phyloP scores from a whole-genome alignment of 1,284 basidiomycete genomes.

The Chalciporus sp. region DNA sequence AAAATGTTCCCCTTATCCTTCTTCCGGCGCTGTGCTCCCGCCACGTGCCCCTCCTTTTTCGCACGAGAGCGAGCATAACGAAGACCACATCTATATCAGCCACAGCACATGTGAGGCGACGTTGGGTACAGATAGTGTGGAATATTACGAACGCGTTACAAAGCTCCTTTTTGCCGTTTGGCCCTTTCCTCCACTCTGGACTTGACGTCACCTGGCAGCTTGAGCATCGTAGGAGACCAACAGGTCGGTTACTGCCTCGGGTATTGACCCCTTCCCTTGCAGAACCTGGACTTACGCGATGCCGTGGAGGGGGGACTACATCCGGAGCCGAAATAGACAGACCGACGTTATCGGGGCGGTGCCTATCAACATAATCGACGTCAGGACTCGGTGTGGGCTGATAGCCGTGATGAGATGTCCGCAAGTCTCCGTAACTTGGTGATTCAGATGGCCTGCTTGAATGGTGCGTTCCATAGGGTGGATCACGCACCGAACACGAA shows the following conservation, averaged over 20 bases:
- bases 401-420: slow-evolving; percentile 33
- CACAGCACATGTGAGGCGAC: slow-evolving; percentile 30
- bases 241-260: slow-evolving; percentile 61
- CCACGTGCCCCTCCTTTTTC: slow-evolving; percentile 71
- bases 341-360: slow-evolving; percentile 31
- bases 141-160: slow-evolving; percentile 83
- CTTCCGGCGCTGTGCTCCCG: slow-evolving; percentile 42
- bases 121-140: slow-evolving; percentile 11
- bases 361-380: slow-evolving; percentile 41
- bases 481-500: slow-evolving; percentile 34
- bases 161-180: slow-evolving; percentile 87
- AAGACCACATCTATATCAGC: slow-evolving; percentile 64
- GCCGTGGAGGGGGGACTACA: slow-evolving; percentile 64
- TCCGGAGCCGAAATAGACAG: slow-evolving; percentile 39
- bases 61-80: slow-evolving; percentile 80
- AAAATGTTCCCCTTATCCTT: slow-evolving; percentile 41
- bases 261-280: slow-evolving; percentile 27
- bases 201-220: slow-evolving; percentile 84
- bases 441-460: slow-evolving; percentile 26
- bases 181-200: slow-evolving; percentile 94
- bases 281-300: slow-evolving; percentile 51
- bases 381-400: slow-evolving; percentile 46
- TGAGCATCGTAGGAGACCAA: slow-evolving; percentile 74
- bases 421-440: slow-evolving; percentile 29
- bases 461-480: slow-evolving; percentile 29